Evolutionary conservation across 768 basidiomycete genomes (phyloP), one percentile per base, ranked within the genome.

Genomic region (Trichaptum fuscoviolaceum): DNA sequence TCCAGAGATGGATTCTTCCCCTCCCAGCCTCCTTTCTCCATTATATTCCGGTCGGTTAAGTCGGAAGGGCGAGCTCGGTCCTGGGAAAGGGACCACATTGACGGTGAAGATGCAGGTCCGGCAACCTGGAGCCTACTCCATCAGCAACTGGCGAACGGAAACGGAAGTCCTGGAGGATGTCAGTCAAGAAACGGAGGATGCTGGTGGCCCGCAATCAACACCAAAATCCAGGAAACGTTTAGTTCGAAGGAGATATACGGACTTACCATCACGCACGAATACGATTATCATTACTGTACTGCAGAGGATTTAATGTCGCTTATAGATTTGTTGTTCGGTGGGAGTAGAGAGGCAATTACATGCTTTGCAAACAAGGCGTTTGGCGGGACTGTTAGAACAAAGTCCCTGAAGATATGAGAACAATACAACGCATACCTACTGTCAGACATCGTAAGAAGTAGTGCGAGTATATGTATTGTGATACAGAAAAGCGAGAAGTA

Each of bases 71-170:
- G 76, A 74, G 5, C 75, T 95, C 34, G 64, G 75, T 24, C 87
- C 92, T 12, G 77, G 80, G 6, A 77, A 83, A 66, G 75, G 78
- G 2, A 73, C 75, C 15, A 75, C 73, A 0, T 67, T 92, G 23
- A 75, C 77, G 24, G 81, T 85, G 0, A 83, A 78, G 62, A 74
- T 94, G 1, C 90, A 87, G 82, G 79, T 87, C 10, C 76, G 82
- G 15, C 82, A 83, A 57, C 86, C 91, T 34, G 91, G 91, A 15
- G 80, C 81, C 25, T 90, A 92, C 73, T 78, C 78, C 15, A 77
- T 93, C 18, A 83, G 83, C 34, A 83, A 84, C 5, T 96, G 93
- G 93, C 79, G 77, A 57, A 70, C 92, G 10, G 88, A 90, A 70
- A 87, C 86, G 0, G 81, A 87, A 64, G 88, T 90, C n/a, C 79